phyloP scores from a whole-genome alignment of 108 stramenopile species.

The Fistulifera pelliculosa region DNA sequence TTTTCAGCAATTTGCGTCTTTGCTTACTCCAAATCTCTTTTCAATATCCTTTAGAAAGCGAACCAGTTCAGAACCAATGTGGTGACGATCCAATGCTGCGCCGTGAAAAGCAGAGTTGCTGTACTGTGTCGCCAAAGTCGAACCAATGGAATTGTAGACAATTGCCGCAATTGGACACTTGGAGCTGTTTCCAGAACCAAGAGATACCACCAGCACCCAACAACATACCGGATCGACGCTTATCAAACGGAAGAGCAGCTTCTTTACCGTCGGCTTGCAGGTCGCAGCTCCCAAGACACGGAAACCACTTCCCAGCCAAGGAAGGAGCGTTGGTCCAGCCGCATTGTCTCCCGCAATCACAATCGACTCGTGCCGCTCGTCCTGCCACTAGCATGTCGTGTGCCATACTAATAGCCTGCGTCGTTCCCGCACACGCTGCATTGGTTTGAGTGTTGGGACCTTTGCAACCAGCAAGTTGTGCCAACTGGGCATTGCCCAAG shows the following conservation, averaged over 20 bases:
- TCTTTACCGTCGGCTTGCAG: constrained; percentile 57
- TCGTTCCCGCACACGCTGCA: constrained; percentile 96
- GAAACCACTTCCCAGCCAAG: constrained; percentile 93
- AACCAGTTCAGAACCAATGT: constrained; percentile 87
- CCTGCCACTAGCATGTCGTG: constrained; percentile 92
- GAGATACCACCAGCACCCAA: constrained; percentile 89
- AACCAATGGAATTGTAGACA: constrained; percentile 31
- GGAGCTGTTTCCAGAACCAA: constrained; percentile 86
- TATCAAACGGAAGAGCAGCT: constrained; percentile 91
- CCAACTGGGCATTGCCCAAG: constrained; percentile 93
- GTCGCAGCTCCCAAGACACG: constrained; percentile 90
- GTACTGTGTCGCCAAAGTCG: constrained; percentile 86
- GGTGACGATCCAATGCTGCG: constrained; percentile 87
- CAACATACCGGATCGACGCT: constrained; percentile 87
- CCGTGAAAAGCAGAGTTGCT: constrained; percentile 95
- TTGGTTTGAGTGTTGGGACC: constrained; percentile 97
- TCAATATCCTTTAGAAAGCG: constrained; percentile 84
- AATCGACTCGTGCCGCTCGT: constrained; percentile 87
- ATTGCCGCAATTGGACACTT: constrained; percentile 56
- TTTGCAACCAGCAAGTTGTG: constrained; percentile 88
- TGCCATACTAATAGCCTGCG: constrained; percentile 92
- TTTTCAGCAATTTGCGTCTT: constrained; percentile 84
- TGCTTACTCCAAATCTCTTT: constrained; percentile 80
- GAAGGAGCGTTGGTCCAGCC: constrained; percentile 82
- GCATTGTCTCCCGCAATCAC: constrained; percentile 94